Base-by-base conservation (phyloP, 192 early-diverging fungal genomes). In the Linnemannia hyalina region DNA sequence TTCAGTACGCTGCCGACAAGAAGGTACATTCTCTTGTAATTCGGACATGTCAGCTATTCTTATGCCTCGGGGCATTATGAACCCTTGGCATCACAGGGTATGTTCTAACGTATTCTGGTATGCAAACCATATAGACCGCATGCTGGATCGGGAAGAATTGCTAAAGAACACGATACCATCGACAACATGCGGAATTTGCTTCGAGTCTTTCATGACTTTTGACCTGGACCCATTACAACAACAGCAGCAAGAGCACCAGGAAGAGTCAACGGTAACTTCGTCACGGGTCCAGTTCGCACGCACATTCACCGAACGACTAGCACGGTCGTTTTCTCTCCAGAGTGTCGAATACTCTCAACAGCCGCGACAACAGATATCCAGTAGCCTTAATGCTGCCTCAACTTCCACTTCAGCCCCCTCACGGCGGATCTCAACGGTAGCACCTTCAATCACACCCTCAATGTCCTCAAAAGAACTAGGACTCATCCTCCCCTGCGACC, bases 131-230 rank as follows among this genome's bases (percentile, higher is more conserved):
- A 16, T 75, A 86, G 84, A 86, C 65, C 84, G 84, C 11, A 54
- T 78, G 32, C n/a, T 86, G 65, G 84, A 86, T 60, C 55, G 84
- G 8, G 57, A 75, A n/a, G 84, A 86, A n/a, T 15, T 86, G 60
- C 72, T 86, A 8, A 80, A 86, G 76, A 86, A 70, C 29, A 86
- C 70, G 18, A 81, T 86, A 3, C 46, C 84, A 46, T 75, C 84
- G 23, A 86, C 84, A 29, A 86, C 84, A 4, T 86, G 84, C 32
- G 84, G 84, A 20, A 86, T 86, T 15, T 86, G 84, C 36, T 86
- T 86, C n/a, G 84, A 86, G 47, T 68, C 79, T 1, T 86, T 86
- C 44, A 77, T 76, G 5, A 41, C 75, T 7, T 81, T 86, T 81
- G 80, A 86, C 32, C 42, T 86, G 8, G 70, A 81, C 8, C 80